These are phyloP conservation scores for Magnusiomyces starmeri DNA, from an alignment of 1,139 yeast species.

Conservation along the genomic window DNA sequence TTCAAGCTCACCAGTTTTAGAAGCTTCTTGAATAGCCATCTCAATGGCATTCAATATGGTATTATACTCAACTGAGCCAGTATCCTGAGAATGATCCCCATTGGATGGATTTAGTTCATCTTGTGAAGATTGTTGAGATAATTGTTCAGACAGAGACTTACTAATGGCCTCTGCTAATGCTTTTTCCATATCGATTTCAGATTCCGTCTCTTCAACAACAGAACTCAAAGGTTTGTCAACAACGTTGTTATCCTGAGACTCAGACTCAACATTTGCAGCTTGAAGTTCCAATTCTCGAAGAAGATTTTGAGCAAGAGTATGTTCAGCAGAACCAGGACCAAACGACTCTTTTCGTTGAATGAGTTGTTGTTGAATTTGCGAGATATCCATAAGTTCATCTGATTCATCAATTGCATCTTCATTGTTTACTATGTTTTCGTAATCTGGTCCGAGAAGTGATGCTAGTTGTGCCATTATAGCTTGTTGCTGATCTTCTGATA, in stretches of 20 bases:
- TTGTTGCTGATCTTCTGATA: conserved; percentile 8
- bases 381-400: background rate
- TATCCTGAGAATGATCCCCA: background rate
- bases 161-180: conserved; percentile 7
- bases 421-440: conserved; percentile 1
- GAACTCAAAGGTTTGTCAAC: background rate
- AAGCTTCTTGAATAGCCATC: conserved; percentile 5
- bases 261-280: background rate
- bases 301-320: background rate
- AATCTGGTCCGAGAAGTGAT: conserved; percentile 13
- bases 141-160: conserved; percentile 11
- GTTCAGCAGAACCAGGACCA: background rate
- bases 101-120: too few relatives aligned
- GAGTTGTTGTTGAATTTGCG: too few relatives aligned
- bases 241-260: background rate
- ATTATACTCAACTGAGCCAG: background rate
- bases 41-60: conserved; percentile 1
- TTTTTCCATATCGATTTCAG: background rate
- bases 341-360: background rate
- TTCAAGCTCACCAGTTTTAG: background rate
- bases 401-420: conserved; percentile 2
- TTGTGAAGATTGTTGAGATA: background rate
- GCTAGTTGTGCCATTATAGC: conserved; percentile 16
- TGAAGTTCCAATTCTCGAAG: background rate
- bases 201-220: background rate